Base-by-base conservation (phyloP, 495 filamentous ascomycete species). In the Podospora pseudoanserina region DNA sequence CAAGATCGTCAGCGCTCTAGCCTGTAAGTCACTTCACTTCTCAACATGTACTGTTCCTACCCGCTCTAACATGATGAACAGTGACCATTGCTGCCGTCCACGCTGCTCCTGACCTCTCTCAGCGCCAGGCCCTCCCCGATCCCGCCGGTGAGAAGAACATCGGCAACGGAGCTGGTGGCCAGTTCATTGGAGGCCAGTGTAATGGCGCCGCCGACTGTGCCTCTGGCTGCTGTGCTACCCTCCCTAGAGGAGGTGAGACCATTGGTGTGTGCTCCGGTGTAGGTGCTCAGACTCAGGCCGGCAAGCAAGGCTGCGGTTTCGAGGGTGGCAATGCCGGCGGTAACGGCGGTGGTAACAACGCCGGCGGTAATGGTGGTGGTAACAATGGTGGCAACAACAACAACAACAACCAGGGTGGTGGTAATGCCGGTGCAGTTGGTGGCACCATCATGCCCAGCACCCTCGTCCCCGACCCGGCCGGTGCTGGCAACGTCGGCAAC, bases 11-110 rank as follows among this genome's bases (percentile, higher is more conserved):
- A 62, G 65, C 66, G 66, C 69, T n/a, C 23, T 76, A 5, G 74
- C 72, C 56, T 32, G 70, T 69, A 60, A 69, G 70, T 67, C 7
- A n/a, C 2, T 6, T 11, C 16, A 30, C 16, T 26, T 27, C n/a
- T 9, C 6, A n/a, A 2, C 4, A 28, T 13, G 13, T 4, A 13
- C 13, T 11, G 5, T 16, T 2, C 34, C 1, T 15, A 16, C 18
- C 7, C 4, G 0, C 13, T 28, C 49, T 70, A 34, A 70, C 65
- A 53, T 0, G 0, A 30, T 56, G 2, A 18, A 15, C 23, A 74
- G 70, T 88, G 39, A 82, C 79, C n/a, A 79, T 86, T 20, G 86
- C 79, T n/a, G 83, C 82, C 39, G 80, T 79, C 76, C 80, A 86
- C n/a, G 83, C 83, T 20, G 81, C 83, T 55, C 83, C 82, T 39